Base-by-base conservation (phyloP, 2,329 filamentous ascomycete species). In the Colletotrichum tabaci region DNA sequence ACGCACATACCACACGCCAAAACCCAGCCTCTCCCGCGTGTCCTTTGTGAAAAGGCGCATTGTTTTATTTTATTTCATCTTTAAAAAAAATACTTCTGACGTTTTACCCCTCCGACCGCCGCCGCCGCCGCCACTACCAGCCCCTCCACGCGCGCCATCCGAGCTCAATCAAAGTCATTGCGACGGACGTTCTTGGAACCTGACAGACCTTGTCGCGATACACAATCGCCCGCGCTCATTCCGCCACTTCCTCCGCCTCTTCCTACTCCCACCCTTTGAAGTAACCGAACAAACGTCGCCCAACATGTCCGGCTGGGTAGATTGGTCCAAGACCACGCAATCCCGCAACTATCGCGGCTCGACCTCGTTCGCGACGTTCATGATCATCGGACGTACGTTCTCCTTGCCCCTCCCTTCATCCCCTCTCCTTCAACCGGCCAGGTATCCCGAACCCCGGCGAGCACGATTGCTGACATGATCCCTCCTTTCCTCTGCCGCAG, bases 341-440 rank as follows among this genome's bases (percentile, higher is more conserved):
- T 90, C 88, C 71, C 85, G 83, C 77, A 83, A 88, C 82, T 90
- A 90, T 77, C 85, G 85, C 75, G 89, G 90, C 68, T 87, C 89
- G 60, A 85, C 86, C 78, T 94, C 94, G 61, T 99, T 99, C 82
- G 95, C 95, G 83, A 98, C 96, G 57, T 98, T 98, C 81, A 92
- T 99, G 83, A 98, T 99, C 80, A 92, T 98, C 76, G 95, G 94
- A 75, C 95, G 96, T 98, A 89, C 81, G 94, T 90, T 62, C 50
- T 67, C 46, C 74, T 65, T 62, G 52, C 74, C 30, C 47, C 72
- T 55, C 71, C 75, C 56, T 68, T 38, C 40, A n/a, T 60, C 47
- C 23, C 21, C 57, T 72, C 26, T 38, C 7, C 18, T 9, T 40
- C 18, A 3, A 16, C 15, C 13, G 16, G 9, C 9, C 35, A 38